A percentile compares a stretch with the other conserved stretches of the same genome.
These are phyloP conservation scores for Leptographium radiaticola DNA, from an alignment of 2,329 filamentous ascomycete species.

Conservation along the genomic window DNA sequence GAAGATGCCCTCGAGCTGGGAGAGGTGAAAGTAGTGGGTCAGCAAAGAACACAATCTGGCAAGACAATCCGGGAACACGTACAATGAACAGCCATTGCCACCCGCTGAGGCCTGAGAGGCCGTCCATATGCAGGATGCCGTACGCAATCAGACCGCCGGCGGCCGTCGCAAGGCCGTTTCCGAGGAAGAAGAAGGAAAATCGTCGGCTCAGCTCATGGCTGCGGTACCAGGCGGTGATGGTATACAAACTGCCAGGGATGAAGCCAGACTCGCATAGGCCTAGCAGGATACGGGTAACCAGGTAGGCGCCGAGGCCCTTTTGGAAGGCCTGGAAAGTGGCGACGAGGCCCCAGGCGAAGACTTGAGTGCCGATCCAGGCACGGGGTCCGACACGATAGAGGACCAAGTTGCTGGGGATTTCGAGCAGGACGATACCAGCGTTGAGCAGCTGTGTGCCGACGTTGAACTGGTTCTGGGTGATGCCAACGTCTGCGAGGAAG, in stretches of 20 bases:
- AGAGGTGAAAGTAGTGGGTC: conserved; percentile 4
- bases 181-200: conserved; percentile 42
- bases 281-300: conserved; percentile 34
- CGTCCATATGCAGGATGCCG: conserved; percentile 35
- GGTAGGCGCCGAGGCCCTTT: conserved; percentile 29
- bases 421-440: conserved; percentile 7
- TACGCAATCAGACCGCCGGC: conserved; percentile 28
- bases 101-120: conserved; percentile 31
- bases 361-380: conserved; percentile 39
- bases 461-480: conserved; percentile 32
- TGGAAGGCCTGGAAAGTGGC: conserved; percentile 42
- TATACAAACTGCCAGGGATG: conserved; percentile 38
- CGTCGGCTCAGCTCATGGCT: conserved; percentile 36
- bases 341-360: conserved; percentile 39
- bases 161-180: conserved; percentile 36
- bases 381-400: conserved; percentile 33
- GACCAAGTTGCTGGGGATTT: conserved; percentile 33
- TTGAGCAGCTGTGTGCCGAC: conserved; percentile 28
- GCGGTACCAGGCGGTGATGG: conserved; percentile 43
- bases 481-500: conserved; percentile 16
- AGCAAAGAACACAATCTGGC: no score
- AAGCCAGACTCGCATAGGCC: conserved; percentile 39
- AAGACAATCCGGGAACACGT: not conserved
- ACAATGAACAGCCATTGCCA: conserved; percentile 42
- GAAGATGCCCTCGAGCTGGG: conserved; percentile 34